These are phyloP conservation scores for Penicillium corylophilum DNA, from an alignment of 2,329 filamentous ascomycete genomes.

Conservation along the genomic window DNA sequence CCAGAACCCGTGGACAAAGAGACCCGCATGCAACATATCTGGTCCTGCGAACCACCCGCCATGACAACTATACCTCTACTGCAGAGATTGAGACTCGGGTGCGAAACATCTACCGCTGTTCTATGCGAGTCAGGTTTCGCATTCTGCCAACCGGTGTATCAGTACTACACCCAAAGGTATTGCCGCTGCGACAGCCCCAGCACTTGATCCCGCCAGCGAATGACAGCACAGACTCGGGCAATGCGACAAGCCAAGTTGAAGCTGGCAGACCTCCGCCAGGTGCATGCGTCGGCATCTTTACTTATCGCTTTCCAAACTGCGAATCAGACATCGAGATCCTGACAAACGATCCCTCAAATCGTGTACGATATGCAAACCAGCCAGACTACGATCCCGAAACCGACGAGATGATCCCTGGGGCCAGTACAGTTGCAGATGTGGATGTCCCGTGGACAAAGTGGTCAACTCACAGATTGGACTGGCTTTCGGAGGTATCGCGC, in stretches of 20 bases:
- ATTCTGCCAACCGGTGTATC: constrained; percentile 31
- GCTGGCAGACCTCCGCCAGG: constrained; percentile 39
- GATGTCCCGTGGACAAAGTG: constrained; percentile 41
- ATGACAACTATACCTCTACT: constrained; percentile 45
- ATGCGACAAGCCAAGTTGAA: background rate
- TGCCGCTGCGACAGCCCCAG: constrained; percentile 4
- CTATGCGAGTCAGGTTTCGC: constrained; percentile 49
- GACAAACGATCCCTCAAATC: constrained; percentile 46
- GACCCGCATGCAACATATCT: constrained; percentile 41
- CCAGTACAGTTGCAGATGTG: constrained; percentile 30
- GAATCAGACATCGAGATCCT: constrained; percentile 57
- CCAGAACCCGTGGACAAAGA: constrained; percentile 22
- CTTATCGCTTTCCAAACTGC: constrained; percentile 47
- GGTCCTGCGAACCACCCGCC: constrained; percentile 48
- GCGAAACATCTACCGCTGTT: constrained; percentile 48
- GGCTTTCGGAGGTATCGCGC: constrained; percentile 34
- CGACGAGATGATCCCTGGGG: constrained; percentile 35
- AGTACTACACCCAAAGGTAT: constrained; percentile 13
- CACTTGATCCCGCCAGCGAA: background rate
- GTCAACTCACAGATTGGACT: constrained; percentile 44
- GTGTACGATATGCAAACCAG: constrained; percentile 46
- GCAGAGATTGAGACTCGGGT: constrained; percentile 50
- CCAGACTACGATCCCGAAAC: constrained; percentile 40
- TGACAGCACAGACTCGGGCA: background rate
- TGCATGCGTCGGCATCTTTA: constrained; percentile 54